Conservation (phyloP, 176 grass and related monocot genomes). For the Melocanna baccifera region DNA sequence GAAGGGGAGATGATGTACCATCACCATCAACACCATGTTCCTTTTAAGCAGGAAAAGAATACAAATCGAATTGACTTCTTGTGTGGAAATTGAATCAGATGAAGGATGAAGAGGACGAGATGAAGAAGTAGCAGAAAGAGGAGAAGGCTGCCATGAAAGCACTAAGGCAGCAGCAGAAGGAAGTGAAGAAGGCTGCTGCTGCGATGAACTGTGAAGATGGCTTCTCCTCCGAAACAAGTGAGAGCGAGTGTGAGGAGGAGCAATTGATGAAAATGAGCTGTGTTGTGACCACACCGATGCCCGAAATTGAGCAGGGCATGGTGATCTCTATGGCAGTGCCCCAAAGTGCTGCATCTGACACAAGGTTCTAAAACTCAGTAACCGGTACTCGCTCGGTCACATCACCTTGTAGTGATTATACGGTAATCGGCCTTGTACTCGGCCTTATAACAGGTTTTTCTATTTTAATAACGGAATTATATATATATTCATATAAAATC, state of each 20-base stretch:
- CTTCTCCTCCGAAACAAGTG: conserved; percentile 50
- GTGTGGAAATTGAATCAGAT: conserved; percentile 38
- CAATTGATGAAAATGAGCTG: background rate
- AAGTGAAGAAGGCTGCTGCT: background rate
- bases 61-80: background rate
- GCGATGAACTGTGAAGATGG: conserved; percentile 4
- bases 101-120: conserved; percentile 39
- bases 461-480: no score
- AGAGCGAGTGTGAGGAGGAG: conserved; percentile 38
- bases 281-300: background rate
- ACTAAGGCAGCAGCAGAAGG: conserved; percentile 41
- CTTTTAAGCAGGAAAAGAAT: no score
- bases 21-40: no score
- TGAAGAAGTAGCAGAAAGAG: conserved; percentile 43
- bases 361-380: no score
- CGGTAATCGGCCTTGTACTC: no score
- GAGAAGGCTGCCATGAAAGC: conserved; percentile 40
- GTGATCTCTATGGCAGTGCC: background rate
- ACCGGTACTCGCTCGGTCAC: no score
- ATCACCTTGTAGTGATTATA: no score
- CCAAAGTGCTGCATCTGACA: background rate
- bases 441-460: no score
- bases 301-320: background rate
- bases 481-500: no score
- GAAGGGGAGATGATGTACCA: no score